These are phyloP conservation scores for Naematelia aurantialba DNA, from an alignment of 768 basidiomycete genomes.

Conservation along the genomic window DNA sequence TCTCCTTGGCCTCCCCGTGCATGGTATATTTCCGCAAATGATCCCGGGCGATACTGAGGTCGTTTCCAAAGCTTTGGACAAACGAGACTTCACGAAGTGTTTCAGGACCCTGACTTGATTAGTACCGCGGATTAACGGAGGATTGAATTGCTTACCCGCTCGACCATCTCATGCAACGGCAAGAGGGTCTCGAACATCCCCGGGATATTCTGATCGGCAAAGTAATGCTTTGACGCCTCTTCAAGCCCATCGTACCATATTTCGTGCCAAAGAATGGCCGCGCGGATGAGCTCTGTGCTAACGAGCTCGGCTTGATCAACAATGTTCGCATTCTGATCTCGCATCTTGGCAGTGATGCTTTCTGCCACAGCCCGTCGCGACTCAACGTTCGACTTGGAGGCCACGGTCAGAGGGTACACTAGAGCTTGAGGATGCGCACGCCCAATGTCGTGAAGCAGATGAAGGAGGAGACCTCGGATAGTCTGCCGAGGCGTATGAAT, in stretches of 20 bases:
- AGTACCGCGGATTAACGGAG: slow-evolving; percentile 1
- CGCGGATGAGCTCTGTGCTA: slow-evolving; percentile 89
- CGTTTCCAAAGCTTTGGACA: slow-evolving; percentile 85
- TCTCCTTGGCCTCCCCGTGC: slow-evolving; percentile 78
- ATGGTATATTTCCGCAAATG: slow-evolving; percentile 80
- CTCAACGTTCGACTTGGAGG: slow-evolving; percentile 86
- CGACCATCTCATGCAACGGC: slow-evolving; percentile 87
- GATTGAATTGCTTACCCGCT: slow-evolving; percentile 56
- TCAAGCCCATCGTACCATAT: slow-evolving; percentile 98
- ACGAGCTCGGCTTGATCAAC: slow-evolving; percentile 84
- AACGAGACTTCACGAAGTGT: slow-evolving; percentile 95
- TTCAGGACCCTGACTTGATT: slow-evolving; percentile 71
- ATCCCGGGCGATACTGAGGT: slow-evolving; percentile 85
- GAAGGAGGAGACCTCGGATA: slow-evolving; percentile 83
- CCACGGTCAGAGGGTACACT: slow-evolving; percentile 88
- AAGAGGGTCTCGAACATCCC: slow-evolving; percentile 93
- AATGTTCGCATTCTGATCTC: slow-evolving; percentile 78
- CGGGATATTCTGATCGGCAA: slow-evolving; percentile 92
- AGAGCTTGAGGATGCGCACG: slow-evolving; percentile 95
- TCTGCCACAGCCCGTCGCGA: slow-evolving; percentile 76
- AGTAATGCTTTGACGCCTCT: slow-evolving; percentile 93
- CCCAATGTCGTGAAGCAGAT: slow-evolving; percentile 83
- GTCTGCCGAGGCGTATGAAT: slow-evolving; percentile 89
- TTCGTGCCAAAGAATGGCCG: slow-evolving; percentile 98
- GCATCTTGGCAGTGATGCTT: slow-evolving; percentile 85